These are phyloP conservation scores for Fistulifera solaris DNA, from an alignment of 108 stramenopile species.

Conservation along the genomic window DNA sequence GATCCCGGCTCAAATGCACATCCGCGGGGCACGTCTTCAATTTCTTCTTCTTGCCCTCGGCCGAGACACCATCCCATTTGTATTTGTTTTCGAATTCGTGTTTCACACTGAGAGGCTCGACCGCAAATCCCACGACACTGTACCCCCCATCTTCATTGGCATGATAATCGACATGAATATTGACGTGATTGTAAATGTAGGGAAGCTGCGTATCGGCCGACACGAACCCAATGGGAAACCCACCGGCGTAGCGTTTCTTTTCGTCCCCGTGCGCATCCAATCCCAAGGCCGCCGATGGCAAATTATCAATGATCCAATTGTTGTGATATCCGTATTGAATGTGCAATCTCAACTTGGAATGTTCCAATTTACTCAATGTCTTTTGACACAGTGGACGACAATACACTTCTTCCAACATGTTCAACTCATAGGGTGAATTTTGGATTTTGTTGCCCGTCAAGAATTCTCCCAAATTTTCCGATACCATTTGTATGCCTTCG, in stretches of 20 bases:
- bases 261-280: slow-evolving; percentile 33
- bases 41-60: slow-evolving; percentile 52
- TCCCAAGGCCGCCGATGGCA: slow-evolving; percentile 87
- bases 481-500: slow-evolving; percentile 81
- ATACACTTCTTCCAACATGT: slow-evolving; percentile 84
- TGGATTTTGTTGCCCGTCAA: slow-evolving; percentile 96
- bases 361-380: slow-evolving; percentile 41
- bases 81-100: slow-evolving; percentile 72
- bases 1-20: slow-evolving; percentile 28
- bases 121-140: slow-evolving; percentile 91
- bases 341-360: slow-evolving; percentile 47
- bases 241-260: slow-evolving; percentile 79
- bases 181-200: slow-evolving; percentile 93
- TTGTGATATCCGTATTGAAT: slow-evolving; percentile 88
- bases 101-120: slow-evolving; percentile 86
- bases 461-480: slow-evolving; percentile 87
- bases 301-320: slow-evolving; percentile 99
- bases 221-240: slow-evolving; percentile 89
- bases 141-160: slow-evolving; percentile 69
- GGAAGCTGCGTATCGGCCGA: slow-evolving; percentile 41
- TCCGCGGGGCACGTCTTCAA: slow-evolving; percentile 50
- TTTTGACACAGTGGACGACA: slow-evolving; percentile 69
- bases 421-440: slow-evolving; percentile 85
- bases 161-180: slow-evolving; percentile 88
- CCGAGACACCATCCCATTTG: slow-evolving; percentile 61